These are phyloP conservation scores for Isoetes taiwanensis DNA, from an alignment of 75 land plant species.

Conservation along the genomic window DNA sequence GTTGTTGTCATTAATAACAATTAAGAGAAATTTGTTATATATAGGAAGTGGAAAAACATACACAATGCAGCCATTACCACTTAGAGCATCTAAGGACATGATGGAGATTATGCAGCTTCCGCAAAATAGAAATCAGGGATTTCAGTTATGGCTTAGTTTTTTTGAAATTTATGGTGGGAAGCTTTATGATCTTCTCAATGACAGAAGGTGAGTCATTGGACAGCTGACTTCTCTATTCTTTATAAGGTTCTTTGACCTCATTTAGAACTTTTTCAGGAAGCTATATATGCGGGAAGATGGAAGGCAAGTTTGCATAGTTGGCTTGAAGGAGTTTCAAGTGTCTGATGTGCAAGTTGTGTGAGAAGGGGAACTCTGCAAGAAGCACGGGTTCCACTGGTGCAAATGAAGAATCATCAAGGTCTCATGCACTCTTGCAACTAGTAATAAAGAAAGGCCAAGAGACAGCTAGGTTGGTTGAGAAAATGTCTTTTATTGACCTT, in stretches of 20 bases:
- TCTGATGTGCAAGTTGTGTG: constrained; percentile 85
- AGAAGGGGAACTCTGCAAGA: constrained; percentile 77
- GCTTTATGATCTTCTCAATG: constrained; percentile 91
- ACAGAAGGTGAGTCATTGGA: constrained; percentile 53
- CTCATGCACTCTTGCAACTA: constrained; percentile 96
- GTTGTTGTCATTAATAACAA: too few species aligned
- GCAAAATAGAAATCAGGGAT: constrained; percentile 48
- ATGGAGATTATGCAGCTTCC: constrained; percentile 67
- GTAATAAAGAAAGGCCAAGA: constrained; percentile 68
- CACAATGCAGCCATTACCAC: constrained; percentile 94
- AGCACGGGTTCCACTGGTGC: constrained; percentile 99
- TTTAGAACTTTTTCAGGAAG: constrained; percentile 23
- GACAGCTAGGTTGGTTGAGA: constrained; percentile 58
- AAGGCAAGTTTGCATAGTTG: constrained; percentile 97
- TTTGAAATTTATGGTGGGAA: constrained; percentile 99
- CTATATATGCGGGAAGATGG: constrained; percentile 23
- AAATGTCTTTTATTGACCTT: constrained; percentile 95
- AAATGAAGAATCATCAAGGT: constrained; percentile 97
- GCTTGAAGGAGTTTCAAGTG: constrained; percentile 92
- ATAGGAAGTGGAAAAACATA: constrained; percentile 99
- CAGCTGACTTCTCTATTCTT: too few species aligned
- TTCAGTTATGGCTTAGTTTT: constrained; percentile 88
- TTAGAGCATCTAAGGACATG: constrained; percentile 79
- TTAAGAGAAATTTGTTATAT: too few species aligned
- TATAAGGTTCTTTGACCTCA: too few species aligned